Conservation (phyloP, 352 stramenopile genomes). For the Globisporangium okanoganense region DNA sequence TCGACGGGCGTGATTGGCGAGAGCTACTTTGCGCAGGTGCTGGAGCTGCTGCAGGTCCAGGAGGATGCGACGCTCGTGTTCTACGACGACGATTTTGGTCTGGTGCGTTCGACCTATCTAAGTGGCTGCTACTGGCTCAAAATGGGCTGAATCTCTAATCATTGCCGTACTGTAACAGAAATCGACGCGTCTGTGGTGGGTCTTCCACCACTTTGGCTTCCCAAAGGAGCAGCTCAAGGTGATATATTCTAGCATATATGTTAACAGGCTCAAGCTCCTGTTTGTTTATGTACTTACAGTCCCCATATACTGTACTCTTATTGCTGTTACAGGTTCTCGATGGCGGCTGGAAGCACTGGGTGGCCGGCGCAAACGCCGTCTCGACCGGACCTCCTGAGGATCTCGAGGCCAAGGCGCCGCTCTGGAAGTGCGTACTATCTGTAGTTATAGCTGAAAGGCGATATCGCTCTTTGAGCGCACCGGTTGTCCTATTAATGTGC, state of each 20-base stretch:
- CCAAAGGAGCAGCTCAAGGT: conserved; percentile 73
- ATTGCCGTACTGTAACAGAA: conserved; percentile 23
- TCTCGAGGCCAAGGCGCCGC: neutral
- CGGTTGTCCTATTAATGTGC: neutral
- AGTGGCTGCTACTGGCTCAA: neutral
- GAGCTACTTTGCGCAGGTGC: conserved; percentile 35
- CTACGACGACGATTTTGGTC: conserved; percentile 72
- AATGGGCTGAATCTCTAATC: neutral
- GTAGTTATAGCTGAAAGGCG: too few relatives aligned
- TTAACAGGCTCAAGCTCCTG: neutral
- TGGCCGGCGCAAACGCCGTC: conserved; percentile 40
- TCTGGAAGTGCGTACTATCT: conserved; percentile 13
- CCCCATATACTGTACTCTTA: neutral
- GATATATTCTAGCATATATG: neutral
- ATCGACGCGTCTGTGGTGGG: conserved; percentile 73
- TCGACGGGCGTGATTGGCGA: conserved; percentile 41
- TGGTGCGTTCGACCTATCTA: conserved; percentile 27
- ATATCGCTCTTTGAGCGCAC: too few relatives aligned
- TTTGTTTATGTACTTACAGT: too few relatives aligned
- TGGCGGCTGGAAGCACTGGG: conserved; percentile 69
- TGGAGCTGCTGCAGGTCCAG: conserved; percentile 42
- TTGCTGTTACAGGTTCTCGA: conserved; percentile 45
- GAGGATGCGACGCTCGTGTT: conserved; percentile 63
- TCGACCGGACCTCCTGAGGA: conserved; percentile 20
- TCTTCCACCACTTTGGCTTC: conserved; percentile 74